phyloP scores from a whole-genome alignment of 1,284 basidiomycete species.

The Exobasidium cylindrosporum region DNA sequence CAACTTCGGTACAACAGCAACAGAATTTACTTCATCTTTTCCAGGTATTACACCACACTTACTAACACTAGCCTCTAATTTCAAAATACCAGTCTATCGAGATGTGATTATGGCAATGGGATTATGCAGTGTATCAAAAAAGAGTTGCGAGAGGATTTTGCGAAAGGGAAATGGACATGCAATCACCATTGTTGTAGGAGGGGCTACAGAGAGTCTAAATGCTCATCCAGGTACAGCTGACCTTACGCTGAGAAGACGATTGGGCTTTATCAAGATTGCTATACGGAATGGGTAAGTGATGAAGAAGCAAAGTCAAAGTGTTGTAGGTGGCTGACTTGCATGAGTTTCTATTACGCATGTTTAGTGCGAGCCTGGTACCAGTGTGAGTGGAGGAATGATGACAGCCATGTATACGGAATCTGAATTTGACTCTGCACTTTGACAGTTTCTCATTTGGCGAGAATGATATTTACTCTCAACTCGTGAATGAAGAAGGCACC shows the following conservation, averaged over 20 bases:
- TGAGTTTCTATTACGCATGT: too few species aligned
- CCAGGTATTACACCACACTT: constrained; percentile 91
- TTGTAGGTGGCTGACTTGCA: too few species aligned
- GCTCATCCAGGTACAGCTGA: constrained; percentile 94
- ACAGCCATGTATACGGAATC: too few species aligned
- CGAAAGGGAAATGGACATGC: constrained; percentile 59
- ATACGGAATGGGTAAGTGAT: constrained; percentile 77
- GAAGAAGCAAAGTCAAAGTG: too few species aligned
- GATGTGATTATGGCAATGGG: constrained; percentile 75
- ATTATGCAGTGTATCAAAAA: constrained; percentile 85
- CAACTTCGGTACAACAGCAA: constrained; percentile 91
- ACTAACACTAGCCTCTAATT: constrained; percentile 80
- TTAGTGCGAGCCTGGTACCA: constrained; percentile 43
- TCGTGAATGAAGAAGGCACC: constrained; percentile 89
- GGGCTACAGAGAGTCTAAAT: constrained; percentile 87
- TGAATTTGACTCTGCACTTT: constrained; percentile 9
- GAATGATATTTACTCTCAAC: constrained; percentile 97
- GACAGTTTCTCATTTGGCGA: constrained; percentile 72
- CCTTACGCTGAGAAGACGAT: constrained; percentile 69
- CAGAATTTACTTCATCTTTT: constrained; percentile 84
- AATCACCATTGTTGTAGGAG: constrained; percentile 94
- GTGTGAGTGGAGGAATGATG: constrained; percentile 19
- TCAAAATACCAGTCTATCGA: constrained; percentile 86
- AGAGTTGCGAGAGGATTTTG: constrained; percentile 86
- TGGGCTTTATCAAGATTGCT: constrained; percentile 95